phyloP scores from a whole-genome alignment of 768 basidiomycete genomes.

The Mycena capillaripes region DNA sequence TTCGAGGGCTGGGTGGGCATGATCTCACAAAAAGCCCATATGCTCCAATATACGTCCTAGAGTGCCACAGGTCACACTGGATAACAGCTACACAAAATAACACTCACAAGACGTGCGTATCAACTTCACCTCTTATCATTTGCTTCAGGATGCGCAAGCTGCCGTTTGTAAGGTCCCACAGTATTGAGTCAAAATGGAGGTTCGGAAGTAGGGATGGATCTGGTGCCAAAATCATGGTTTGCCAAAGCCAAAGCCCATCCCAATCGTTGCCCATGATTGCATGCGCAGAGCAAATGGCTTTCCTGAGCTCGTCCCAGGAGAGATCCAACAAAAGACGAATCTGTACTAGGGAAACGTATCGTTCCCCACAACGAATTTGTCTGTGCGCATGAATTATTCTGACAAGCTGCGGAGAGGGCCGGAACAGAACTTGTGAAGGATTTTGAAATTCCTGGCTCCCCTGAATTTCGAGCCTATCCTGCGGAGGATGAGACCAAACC shows the following conservation, averaged over 20 bases:
- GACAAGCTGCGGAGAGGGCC: not conserved
- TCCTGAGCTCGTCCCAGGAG: not conserved
- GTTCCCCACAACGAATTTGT: not conserved
- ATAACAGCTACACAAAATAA: not conserved
- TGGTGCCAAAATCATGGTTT: too few species aligned
- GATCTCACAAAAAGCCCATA: not conserved
- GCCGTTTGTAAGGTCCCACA: not conserved
- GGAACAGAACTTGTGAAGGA: not conserved
- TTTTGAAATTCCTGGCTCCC: not conserved
- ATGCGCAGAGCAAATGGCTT: not conserved
- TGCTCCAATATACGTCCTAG: not conserved
- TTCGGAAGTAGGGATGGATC: not conserved
- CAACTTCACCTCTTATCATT: not conserved
- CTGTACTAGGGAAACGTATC: not conserved
- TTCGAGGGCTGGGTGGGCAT: not conserved
- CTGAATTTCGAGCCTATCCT: not conserved
- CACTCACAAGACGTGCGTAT: not conserved
- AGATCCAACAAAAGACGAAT: not conserved
- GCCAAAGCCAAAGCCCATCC: not conserved
- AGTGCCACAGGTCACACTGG: not conserved
- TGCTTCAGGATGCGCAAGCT: not conserved
- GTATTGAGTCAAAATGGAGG: not conserved
- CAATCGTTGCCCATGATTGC: not conserved
- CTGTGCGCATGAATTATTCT: not conserved
- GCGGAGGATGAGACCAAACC: too few species aligned